Base-by-base conservation (phyloP, 768 basidiomycete genomes). In the Strobilomyces dryophilus region DNA sequence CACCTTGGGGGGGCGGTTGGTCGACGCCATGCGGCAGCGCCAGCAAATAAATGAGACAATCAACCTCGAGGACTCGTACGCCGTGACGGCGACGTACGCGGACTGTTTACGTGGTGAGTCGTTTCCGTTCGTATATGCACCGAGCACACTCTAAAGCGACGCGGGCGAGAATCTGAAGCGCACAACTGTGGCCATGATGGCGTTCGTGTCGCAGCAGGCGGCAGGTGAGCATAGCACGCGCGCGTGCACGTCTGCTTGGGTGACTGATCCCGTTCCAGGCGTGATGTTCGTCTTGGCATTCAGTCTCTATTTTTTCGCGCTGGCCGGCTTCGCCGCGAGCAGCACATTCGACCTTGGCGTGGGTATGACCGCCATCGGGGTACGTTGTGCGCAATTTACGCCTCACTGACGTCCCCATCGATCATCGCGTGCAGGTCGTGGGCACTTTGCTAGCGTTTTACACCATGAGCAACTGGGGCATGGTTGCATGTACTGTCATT, bases 231-330 rank as follows among this genome's bases (percentile, higher is more conserved):
- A 11, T 41, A 37, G 40, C 5, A 6, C 29, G 5, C 29, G 3
- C 29, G 29, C 5, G 29, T 9, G 24, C 24, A n/a, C n/a, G n/a
- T 8, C 6, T 6, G 7, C 29, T 29, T 29, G 35, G 15, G 17
- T 36, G 12, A 47, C 14, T 17, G 35, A n/a, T 45, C 7, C 9
- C 29, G 29, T 42, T 35, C 41, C 18, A 66, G 65, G 66, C 27
- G 61, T 66, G 2, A n/a, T n/a, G n/a, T 68, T 67, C 47, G 58
- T 66, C 10, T 51, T 66, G 51, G 61, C 61, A 20, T 67, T 46
- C 46, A 66, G 66, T 14, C 63, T 61, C 44, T 72, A 71, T 62
- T 71, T 72, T 54, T 71, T 72, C 35, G 68, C 72, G 53, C 71
- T 73, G 31, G 63, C 71, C 15, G 67, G 71, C 24, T 71, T 72